phyloP scores from a whole-genome alignment of 352 stramenopile species.

The Halophytophthora polymorphica region DNA sequence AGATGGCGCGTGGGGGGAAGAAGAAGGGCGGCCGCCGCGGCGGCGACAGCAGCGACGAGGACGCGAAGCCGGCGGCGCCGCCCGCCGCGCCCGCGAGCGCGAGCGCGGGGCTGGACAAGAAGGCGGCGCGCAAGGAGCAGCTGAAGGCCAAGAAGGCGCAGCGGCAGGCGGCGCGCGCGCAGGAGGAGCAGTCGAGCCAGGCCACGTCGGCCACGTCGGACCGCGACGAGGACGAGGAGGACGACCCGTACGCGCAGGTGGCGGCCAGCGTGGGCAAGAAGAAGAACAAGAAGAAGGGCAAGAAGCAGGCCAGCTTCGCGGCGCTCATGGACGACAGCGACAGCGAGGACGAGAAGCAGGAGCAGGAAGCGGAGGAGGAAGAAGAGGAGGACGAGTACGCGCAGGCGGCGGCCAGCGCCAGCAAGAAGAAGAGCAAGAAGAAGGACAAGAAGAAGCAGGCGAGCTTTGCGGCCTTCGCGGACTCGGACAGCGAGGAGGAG shows the following conservation, averaged over 20 bases:
- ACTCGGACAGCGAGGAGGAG: slow-evolving; percentile 45
- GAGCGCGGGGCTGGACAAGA: slow-evolving; percentile 56
- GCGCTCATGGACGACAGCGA: slow-evolving; percentile 35
- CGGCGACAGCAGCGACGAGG: slow-evolving; percentile 76
- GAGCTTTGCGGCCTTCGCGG: slow-evolving; percentile 38
- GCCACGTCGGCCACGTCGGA: slow-evolving; percentile 24
- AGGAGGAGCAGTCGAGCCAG: slow-evolving; percentile 36
- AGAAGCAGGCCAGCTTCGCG: slow-evolving; percentile 49
- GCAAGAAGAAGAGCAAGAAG: slow-evolving; percentile 47
- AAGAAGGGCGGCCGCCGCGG: slow-evolving; percentile 74
- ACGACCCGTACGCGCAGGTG: slow-evolving; percentile 61
- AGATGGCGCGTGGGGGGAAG: slow-evolving; percentile 67
- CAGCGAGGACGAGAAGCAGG: slow-evolving; percentile 30
- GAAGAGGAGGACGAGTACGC: slow-evolving; percentile 35
- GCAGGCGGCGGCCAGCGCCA: slow-evolving; percentile 34
- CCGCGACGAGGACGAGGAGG: slow-evolving; percentile 31
- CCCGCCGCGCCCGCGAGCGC: slow-evolving; percentile 20
- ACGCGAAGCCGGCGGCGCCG: slow-evolving; percentile 27
- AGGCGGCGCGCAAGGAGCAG: slow-evolving; percentile 79
- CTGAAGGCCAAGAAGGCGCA: slow-evolving; percentile 57
- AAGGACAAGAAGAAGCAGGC: slow-evolving; percentile 55
- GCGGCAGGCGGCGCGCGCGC: slow-evolving; percentile 38
- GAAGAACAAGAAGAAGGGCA: slow-evolving; percentile 77
- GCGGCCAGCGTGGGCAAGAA: slow-evolving; percentile 54
- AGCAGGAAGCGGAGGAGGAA: slow-evolving; percentile 24